Base-by-base conservation (phyloP, 345 rosid species). In the Dipteronia dyeriana region DNA sequence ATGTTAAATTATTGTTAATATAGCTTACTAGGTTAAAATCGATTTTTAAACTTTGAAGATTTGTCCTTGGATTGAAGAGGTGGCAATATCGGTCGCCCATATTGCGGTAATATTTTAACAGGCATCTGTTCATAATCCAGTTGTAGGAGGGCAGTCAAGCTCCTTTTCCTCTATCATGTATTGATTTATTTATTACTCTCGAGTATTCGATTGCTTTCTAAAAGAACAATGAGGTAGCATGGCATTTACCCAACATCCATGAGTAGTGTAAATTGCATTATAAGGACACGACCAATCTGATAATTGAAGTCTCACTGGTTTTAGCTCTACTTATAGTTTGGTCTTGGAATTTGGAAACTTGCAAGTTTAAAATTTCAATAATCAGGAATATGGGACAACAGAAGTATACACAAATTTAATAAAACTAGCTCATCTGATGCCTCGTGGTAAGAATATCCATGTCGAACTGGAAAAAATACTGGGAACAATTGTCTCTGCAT, bases 11-110 rank as follows among this genome's bases (percentile, higher is more conserved):
- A 8, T 12, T 80, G 81, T 78, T 59, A 9, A 68, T 74, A 63
- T 76, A 67, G 66, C 54, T n/a, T 38, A 64, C 31, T 65, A 65
- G 74, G 64, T 60, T 69, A 54, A 81, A 4, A 51, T 13, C 5
- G 62, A 20, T n/a, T 66, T 16, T 29, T 34, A 9, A 19, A 68
- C 34, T n/a, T 9, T 12, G 19, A 43, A 45, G n/a, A n/a, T 31
- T 43, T 47, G 20, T 63, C 63, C 20, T 47, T 25, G 51, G 10
- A 47, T 23, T 45, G 25, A 34, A 45, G 70, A 41, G 41, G 67
- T n/a, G 41, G 57, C 70, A 39, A 43, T 43, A 25, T 66, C 1
- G 3, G 53, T 61, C 38, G 34, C 60, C 75, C 66, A 16, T 9
- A 20, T 23, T n/a, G 31, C 31, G 12, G 31, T 29, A 29, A 29